phyloP scores from a whole-genome alignment of 2,329 filamentous ascomycete genomes.

The Tolypocladium guangdongense region DNA sequence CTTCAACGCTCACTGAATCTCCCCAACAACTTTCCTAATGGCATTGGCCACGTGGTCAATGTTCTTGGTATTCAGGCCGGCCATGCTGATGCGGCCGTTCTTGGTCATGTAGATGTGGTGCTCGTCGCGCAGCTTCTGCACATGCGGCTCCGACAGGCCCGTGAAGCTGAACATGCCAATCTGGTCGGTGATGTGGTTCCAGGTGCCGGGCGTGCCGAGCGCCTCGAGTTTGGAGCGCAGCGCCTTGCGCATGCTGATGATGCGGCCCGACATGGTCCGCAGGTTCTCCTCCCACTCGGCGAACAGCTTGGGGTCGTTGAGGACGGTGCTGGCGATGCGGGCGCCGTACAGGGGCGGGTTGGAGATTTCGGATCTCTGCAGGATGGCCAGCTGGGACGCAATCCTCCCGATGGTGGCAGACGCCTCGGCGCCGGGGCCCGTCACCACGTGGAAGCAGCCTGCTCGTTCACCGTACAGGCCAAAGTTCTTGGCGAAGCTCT shows the following conservation, averaged over 20 bases:
- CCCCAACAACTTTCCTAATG: slow-evolving; percentile 66
- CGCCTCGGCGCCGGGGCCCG: slow-evolving; percentile 59
- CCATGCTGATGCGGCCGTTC: slow-evolving; percentile 97
- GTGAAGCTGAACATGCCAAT: slow-evolving; percentile 99
- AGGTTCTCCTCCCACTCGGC: slow-evolving; percentile 89
- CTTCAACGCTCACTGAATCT: slow-evolving; percentile 10
- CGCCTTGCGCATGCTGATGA: slow-evolving; percentile 78
- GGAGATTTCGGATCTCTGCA: slow-evolving; percentile 94
- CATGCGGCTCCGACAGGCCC: slow-evolving; percentile 63
- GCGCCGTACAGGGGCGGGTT: slow-evolving; percentile 95
- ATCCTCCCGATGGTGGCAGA: slow-evolving; percentile 52
- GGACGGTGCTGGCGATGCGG: slow-evolving; percentile 70
- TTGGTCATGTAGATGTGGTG: slow-evolving; percentile 88
- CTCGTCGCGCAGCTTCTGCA: slow-evolving; percentile 56
- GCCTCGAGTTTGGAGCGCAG: slow-evolving; percentile 73
- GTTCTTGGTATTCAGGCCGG: slow-evolving; percentile 86
- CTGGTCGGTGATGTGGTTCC: slow-evolving; percentile 97
- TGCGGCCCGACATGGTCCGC: slow-evolving; percentile 87
- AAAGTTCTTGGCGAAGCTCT: slow-evolving; percentile 97
- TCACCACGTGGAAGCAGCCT: slow-evolving; percentile 91
- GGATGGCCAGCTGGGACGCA: slow-evolving; percentile 78
- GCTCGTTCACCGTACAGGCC: slow-evolving; percentile 94
- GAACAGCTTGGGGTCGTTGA: slow-evolving; percentile 77
- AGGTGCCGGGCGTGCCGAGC: slow-evolving; percentile 75
- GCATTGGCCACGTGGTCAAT: slow-evolving; percentile 89